phyloP scores from a whole-genome alignment of 306 rosid genomes.

The Fragaria iinumae region DNA sequence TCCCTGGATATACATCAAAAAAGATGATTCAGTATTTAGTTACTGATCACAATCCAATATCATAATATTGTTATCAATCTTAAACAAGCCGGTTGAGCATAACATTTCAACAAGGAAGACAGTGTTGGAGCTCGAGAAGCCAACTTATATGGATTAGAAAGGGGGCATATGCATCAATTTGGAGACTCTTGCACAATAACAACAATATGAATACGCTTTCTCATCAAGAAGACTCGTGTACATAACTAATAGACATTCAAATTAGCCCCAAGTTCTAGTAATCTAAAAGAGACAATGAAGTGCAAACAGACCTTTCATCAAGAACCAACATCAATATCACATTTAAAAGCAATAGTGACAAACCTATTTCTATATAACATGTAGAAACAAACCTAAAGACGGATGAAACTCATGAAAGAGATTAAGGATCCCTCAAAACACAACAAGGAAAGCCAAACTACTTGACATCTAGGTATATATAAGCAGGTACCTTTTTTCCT shows the following conservation, averaged over 20 bases:
- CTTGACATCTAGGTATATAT: neutral
- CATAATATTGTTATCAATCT: neutral
- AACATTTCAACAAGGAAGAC: neutral
- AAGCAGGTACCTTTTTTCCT: constrained; percentile 39
- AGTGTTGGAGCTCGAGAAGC: neutral
- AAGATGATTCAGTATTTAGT: neutral
- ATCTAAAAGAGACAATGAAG: neutral
- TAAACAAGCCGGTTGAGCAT: constrained; percentile 1
- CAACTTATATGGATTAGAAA: neutral
- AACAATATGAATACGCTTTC: neutral
- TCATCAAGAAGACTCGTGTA: neutral
- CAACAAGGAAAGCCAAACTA: neutral
- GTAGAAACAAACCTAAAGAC: neutral
- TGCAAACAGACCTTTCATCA: neutral
- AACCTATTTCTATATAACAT: neutral
- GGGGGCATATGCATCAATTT: neutral
- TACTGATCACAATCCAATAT: neutral
- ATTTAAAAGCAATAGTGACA: neutral
- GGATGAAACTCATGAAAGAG: neutral
- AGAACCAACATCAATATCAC: neutral
- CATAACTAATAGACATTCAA: neutral
- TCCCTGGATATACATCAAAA: constrained; percentile 22
- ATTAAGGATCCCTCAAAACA: neutral
- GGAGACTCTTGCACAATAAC: neutral
- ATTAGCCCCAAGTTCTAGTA: neutral